phyloP scores from a whole-genome alignment of 208 protist species.

The Leptomonas pyrrhocoris region DNA sequence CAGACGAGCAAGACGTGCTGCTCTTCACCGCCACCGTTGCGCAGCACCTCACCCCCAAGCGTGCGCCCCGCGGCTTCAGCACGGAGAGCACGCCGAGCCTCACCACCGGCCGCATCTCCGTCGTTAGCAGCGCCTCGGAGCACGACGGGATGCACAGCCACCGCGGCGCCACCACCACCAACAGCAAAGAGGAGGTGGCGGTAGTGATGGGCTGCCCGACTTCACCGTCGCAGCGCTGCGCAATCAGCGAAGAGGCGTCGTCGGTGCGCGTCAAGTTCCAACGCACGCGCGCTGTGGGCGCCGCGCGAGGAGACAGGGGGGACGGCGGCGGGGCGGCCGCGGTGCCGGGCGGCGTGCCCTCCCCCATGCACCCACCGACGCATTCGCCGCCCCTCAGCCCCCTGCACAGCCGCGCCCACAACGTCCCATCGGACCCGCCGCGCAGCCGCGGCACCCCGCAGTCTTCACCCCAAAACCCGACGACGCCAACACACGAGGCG shows the following conservation, averaged over 20 bases:
- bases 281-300: constrained; percentile 10
- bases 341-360: too few relatives aligned
- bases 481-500: neutral
- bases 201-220: neutral
- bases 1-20: constrained; percentile 16
- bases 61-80: constrained; percentile 13
- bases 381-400: constrained; percentile 1
- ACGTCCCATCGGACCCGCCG: neutral
- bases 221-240: constrained; percentile 6
- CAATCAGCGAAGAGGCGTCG: constrained; percentile 3
- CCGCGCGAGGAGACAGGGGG: neutral
- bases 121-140: constrained; percentile 22
- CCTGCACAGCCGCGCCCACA: neutral
- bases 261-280: constrained; percentile 9
- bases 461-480: constrained; percentile 5
- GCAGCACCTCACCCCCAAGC: constrained; percentile 16
- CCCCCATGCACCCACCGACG: neutral
- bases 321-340: neutral
- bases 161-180: neutral
- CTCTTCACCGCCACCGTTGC: constrained; percentile 9
- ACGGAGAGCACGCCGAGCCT: constrained; percentile 19
- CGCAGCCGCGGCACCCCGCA: constrained; percentile 17
- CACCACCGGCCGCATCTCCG: constrained; percentile 25
- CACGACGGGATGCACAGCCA: constrained; percentile 2
- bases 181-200: neutral